Conservation (phyloP, 129 eudicot genomes). For the Helianthus annuus region HanXRQr2.0-SUNRISE NC_035435.2:135811540-135812039, state of each 20-base stretch:
- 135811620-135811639: slow-evolving; percentile 50
- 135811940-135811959: neutral
- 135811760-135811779: neutral
- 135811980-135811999: too few relatives aligned
- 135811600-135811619: slow-evolving; percentile 50
- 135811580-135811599: slow-evolving; percentile 68
- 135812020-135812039: too few relatives aligned
- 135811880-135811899: neutral
- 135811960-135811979: slow-evolving; percentile 5
- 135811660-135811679: slow-evolving; percentile 92
- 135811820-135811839: neutral
- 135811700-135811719: slow-evolving; percentile 97
- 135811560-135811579: slow-evolving; percentile 96
- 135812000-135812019: too few relatives aligned
- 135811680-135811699: slow-evolving; percentile 93
- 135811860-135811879: neutral
- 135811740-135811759: neutral
- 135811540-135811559: slow-evolving; percentile 92
- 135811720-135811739: slow-evolving; percentile 73
- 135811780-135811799: neutral
- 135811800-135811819: neutral
- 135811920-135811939: neutral
- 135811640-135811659: slow-evolving; percentile 84
- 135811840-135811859: neutral
- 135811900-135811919: neutral